A percentile compares a stretch with the other conserved stretches of the same genome.
phyloP scores from a whole-genome alignment of 2,329 filamentous ascomycete species.

The Penicillium polonicum region DNA sequence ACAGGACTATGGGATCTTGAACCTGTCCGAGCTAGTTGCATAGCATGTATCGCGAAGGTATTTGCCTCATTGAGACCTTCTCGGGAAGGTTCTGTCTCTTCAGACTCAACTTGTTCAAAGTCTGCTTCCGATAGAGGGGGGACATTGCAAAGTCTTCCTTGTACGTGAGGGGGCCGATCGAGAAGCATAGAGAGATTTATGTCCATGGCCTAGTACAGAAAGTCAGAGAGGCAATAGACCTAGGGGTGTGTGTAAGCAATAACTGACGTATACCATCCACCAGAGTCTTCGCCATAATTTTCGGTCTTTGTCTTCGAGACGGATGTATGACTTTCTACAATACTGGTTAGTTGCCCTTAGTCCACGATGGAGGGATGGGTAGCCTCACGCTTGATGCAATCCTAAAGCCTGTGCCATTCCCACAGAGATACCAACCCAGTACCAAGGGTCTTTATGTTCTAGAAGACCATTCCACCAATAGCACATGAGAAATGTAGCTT shows the following conservation, averaged over 20 bases:
- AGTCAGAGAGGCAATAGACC: not conserved
- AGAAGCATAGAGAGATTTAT: slow-evolving; percentile 23
- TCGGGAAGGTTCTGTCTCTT: not conserved
- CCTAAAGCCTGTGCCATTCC: slow-evolving; percentile 28
- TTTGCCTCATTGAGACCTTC: not conserved
- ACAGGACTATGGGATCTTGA: not conserved
- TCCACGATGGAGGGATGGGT: not conserved
- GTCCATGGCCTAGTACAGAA: slow-evolving; percentile 11
- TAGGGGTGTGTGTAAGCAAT: not conserved
- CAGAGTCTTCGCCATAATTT: slow-evolving; percentile 22
- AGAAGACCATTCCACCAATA: slow-evolving; percentile 29
- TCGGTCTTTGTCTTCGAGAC: slow-evolving; percentile 12
- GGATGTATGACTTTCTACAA: slow-evolving; percentile 16
- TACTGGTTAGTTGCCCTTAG: slow-evolving; percentile 1
- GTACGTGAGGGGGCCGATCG: slow-evolving; percentile 25
- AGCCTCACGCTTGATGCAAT: slow-evolving; percentile 26
- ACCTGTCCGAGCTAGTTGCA: slow-evolving; percentile 18
- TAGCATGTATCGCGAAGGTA: slow-evolving; percentile 10
- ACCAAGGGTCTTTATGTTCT: slow-evolving; percentile 30
- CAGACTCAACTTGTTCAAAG: slow-evolving; percentile 7
- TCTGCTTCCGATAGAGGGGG: slow-evolving; percentile 17
- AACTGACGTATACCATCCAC: slow-evolving; percentile 22
- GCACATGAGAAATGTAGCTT: slow-evolving; percentile 25
- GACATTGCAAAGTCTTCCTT: slow-evolving; percentile 25
- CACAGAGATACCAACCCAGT: slow-evolving; percentile 27